Conservation (phyloP, 768 basidiomycete species). For the Pleurotus tuoliensis region DNA sequence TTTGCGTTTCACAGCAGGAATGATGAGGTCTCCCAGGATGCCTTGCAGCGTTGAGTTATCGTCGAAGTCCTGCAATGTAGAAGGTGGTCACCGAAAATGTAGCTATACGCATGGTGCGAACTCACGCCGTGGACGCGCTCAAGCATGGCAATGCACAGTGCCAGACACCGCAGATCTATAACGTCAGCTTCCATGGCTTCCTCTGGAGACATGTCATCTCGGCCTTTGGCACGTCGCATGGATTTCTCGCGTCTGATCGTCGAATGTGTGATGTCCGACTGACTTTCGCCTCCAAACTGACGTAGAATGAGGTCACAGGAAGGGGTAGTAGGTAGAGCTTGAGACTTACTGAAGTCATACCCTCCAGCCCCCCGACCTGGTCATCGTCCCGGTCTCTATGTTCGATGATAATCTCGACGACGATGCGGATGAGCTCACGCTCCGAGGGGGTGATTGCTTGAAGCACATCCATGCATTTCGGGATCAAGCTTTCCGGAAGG, state of each 20-base stretch:
- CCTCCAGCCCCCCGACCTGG: slow-evolving; percentile 22
- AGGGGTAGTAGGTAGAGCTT: background rate
- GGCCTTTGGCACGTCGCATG: slow-evolving; percentile 38
- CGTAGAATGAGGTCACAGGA: background rate
- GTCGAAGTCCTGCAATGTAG: slow-evolving; percentile 54
- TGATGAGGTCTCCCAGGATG: slow-evolving; percentile 79
- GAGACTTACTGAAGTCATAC: background rate
- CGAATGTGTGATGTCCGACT: slow-evolving; percentile 22
- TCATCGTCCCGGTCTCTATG: slow-evolving; percentile 48
- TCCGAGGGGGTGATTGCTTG: slow-evolving; percentile 80
- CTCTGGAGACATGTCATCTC: slow-evolving; percentile 58
- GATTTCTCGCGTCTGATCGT: slow-evolving; percentile 16
- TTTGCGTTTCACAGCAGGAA: slow-evolving; percentile 87
- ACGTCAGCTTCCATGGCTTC: slow-evolving; percentile 63
- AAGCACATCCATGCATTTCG: slow-evolving; percentile 81
- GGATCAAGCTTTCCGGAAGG: slow-evolving; percentile 76
- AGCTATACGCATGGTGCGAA: slow-evolving; percentile 18
- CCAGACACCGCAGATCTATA: slow-evolving; percentile 78
- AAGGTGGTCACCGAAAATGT: slow-evolving; percentile 3
- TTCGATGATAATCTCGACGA: slow-evolving; percentile 83
- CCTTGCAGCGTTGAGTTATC: slow-evolving; percentile 80
- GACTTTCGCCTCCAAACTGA: slow-evolving; percentile 20
- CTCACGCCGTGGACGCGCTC: slow-evolving; percentile 88
- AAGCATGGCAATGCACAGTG: slow-evolving; percentile 81
- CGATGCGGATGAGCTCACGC: slow-evolving; percentile 80